These are phyloP conservation scores for Paecilomyces sp. DNA, from an alignment of 2,329 filamentous ascomycete genomes.

Conservation along the genomic window DNA sequence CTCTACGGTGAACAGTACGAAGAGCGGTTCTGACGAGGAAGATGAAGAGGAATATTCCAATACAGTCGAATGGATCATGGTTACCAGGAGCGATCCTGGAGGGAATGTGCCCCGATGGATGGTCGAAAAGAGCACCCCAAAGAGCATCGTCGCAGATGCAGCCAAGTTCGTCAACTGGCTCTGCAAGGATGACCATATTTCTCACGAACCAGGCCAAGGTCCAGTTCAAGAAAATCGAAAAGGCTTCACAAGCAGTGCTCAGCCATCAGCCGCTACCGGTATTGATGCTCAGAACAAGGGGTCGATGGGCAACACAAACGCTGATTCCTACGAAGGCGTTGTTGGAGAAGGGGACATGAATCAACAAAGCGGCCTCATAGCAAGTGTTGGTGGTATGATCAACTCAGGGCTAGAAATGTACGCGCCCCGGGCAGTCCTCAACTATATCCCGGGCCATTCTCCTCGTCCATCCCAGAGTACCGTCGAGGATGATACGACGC, in stretches of 20 bases:
- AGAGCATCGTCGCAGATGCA: constrained; percentile 70
- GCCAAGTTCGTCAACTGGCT: constrained; percentile 79
- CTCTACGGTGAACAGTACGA: background rate
- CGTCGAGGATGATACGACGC: background rate
- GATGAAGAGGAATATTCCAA: constrained; percentile 49
- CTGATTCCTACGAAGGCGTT: constrained; percentile 4
- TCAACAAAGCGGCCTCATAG: constrained; percentile 20
- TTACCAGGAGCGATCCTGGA: constrained; percentile 80
- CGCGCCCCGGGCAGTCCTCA: constrained; percentile 44
- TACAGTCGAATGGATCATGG: constrained; percentile 86
- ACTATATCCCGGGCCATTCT: constrained; percentile 37
- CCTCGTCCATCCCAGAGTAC: constrained; percentile 7
- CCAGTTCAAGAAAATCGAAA: constrained; percentile 1
- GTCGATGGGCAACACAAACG: background rate
- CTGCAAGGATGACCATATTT: constrained; percentile 41
- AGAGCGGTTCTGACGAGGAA: background rate
- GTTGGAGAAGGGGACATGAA: background rate
- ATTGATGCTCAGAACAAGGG: background rate
- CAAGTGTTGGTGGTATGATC: constrained; percentile 28
- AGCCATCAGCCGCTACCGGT: background rate
- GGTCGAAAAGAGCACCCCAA: constrained; percentile 82
- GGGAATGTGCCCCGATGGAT: constrained; percentile 83
- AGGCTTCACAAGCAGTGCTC: background rate
- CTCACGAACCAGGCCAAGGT: constrained; percentile 23
- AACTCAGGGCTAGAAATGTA: constrained; percentile 42